phyloP scores from a whole-genome alignment of 164 flowering plant species.

The Chloranthus sessilifolius region DNA sequence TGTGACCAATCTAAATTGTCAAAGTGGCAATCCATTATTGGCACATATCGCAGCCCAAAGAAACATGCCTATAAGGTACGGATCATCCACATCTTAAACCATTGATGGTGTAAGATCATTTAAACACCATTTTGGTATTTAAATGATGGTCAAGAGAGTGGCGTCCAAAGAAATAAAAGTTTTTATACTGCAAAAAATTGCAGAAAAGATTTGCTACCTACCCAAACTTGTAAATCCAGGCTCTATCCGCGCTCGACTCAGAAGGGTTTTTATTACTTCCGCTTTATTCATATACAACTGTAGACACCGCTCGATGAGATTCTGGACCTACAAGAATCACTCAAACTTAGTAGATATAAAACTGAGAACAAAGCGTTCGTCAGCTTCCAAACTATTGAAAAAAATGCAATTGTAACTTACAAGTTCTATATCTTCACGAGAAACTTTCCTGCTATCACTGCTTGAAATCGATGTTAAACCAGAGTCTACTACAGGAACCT shows the following conservation, averaged over 20 bases:
- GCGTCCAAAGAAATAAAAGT: no score
- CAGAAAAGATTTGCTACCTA: constrained; percentile 19
- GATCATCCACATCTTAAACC: no score
- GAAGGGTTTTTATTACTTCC: constrained; percentile 86
- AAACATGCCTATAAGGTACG: no score
- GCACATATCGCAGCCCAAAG: no score
- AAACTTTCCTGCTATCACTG: constrained; percentile 74
- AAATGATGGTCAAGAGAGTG: no score
- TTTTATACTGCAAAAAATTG: not conserved
- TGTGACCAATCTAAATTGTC: no score
- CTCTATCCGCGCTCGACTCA: constrained; percentile 86
- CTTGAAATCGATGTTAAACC: constrained; percentile 69
- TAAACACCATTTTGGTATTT: no score
- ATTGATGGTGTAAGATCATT: no score
- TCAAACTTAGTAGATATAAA: constrained; percentile 7
- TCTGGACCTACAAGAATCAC: constrained; percentile 72
- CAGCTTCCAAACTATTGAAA: not conserved
- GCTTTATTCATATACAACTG: constrained; percentile 90
- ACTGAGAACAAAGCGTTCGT: not conserved
- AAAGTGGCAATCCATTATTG: no score
- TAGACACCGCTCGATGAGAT: constrained; percentile 87
- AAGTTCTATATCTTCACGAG: constrained; percentile 46
- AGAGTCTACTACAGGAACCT: constrained; percentile 63
- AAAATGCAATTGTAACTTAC: constrained; percentile 8
- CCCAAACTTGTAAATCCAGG: constrained; percentile 95